Evolutionary conservation across 2,329 filamentous ascomycete species (phyloP), one percentile per base, ranked within the genome.

Genomic region (Penicillium sp.): DNA sequence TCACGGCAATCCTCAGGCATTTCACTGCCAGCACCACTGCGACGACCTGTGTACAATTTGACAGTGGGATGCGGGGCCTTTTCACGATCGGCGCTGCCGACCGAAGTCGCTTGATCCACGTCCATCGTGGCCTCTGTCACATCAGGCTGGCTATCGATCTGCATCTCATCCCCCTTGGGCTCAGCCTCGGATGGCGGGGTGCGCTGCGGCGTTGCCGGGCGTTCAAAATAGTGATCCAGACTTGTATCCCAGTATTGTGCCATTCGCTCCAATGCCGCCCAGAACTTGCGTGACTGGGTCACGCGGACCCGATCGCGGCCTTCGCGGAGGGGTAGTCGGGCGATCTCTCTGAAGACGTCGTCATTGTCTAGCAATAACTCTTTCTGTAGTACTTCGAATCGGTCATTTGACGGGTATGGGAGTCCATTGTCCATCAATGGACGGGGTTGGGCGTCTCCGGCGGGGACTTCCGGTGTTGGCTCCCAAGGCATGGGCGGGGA

Each of bases 211-310:
- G 63, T 66, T 21, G 63, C 65, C 26, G 73, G 68, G 16, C 72
- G 70, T 52, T 79, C 75, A 56, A 78, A 79, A 67, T 86, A 86
- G 29, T 85, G 71, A 62, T 88, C 85, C 48, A 82, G 67, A 57
- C 80, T 84, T 39, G 76, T 77, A 65, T 88, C 85, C 85, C 85
- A 88, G 65, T 86, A 87, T 60, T 84, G 82, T 16, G 82, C 77
- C 78, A 87, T 78, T 35, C 79, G 80, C 61, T 86, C 82, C 52
- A 88, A 73, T 2, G 78, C 80, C 51, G 80, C 77, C 80, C 82
- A 88, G 69, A 88, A 87, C 55, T 83, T 85, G 52, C 85, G 77
- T 57, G 83, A 79, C 61, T 86, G 81, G 0, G 81, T 79, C 45
- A 87, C 64, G 16, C 81, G 77, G 5, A 83, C 75, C 19, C 79